phyloP scores from a whole-genome alignment of 2,329 filamentous ascomycete genomes.

The Cercospora nicotianae region DNA sequence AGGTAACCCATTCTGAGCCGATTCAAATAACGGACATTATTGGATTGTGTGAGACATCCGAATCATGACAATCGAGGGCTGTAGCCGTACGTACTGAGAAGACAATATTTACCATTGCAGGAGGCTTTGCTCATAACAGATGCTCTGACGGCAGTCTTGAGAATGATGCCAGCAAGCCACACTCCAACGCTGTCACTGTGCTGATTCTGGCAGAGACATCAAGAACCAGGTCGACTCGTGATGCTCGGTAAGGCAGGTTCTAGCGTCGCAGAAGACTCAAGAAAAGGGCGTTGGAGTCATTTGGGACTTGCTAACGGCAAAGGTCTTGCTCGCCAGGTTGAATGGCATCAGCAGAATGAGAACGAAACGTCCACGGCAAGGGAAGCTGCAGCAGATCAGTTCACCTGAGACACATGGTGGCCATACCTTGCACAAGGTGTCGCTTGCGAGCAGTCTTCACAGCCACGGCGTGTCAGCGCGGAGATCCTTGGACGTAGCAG shows the following conservation, averaged over 20 bases:
- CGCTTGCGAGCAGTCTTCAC: background rate
- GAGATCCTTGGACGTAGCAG: background rate
- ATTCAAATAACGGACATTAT: background rate
- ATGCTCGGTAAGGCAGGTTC: background rate
- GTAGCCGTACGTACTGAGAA: background rate
- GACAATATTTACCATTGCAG: background rate
- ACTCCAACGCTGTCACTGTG: too few relatives aligned
- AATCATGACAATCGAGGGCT: background rate
- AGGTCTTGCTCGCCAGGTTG: background rate
- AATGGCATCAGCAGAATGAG: background rate
- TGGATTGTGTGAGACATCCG: background rate
- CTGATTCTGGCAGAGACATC: too few relatives aligned
- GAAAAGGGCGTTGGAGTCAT: background rate
- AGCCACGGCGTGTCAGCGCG: constrained; percentile 5
- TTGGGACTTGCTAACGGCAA: background rate
- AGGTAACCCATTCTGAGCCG: background rate
- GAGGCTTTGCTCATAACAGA: background rate
- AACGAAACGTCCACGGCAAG: background rate
- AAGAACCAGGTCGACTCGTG: background rate
- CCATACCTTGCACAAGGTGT: background rate
- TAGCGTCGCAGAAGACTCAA: background rate
- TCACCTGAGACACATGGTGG: background rate
- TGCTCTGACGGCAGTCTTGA: background rate
- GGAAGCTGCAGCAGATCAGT: background rate
- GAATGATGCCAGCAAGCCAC: too few relatives aligned